Conservation (phyloP, 257 asterid species). For the Nicotiana knightiana region DNA sequence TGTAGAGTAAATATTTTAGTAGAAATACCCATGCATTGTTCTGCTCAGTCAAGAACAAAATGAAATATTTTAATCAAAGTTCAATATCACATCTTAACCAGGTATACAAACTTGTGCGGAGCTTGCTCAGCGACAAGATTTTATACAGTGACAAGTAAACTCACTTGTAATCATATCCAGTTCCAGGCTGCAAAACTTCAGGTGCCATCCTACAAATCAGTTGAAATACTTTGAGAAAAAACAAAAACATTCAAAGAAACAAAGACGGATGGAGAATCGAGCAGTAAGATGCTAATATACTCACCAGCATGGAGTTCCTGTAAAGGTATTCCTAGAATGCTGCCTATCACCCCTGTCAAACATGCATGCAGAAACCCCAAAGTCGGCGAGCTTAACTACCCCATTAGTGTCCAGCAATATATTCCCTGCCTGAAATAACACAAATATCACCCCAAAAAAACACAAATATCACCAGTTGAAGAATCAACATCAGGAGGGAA, state of each 20-base stretch:
- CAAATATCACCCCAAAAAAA: constrained; percentile 12
- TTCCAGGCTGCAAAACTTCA: constrained; percentile 97
- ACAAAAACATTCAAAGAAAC: neutral
- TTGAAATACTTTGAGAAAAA: constrained; percentile 12
- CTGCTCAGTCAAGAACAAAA: neutral
- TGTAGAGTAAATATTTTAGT: neutral
- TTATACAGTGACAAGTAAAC: constrained; percentile 21
- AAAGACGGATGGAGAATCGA: neutral
- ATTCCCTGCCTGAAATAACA: constrained; percentile 81
- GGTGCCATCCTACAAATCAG: constrained; percentile 90
- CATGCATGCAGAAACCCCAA: constrained; percentile 97
- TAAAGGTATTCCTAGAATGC: constrained; percentile 92
- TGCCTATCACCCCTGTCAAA: constrained; percentile 98
- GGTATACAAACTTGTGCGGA: neutral
- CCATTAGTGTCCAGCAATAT: constrained; percentile 81
- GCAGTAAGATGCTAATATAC: constrained; percentile 5
- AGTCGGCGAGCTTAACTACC: constrained; percentile 92
- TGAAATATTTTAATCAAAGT: neutral
- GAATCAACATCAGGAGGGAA: constrained; percentile 5
- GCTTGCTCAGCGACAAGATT: neutral
- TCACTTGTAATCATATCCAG: constrained; percentile 97
- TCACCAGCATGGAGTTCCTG: constrained; percentile 99
- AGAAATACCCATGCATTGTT: neutral
- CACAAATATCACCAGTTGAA: neutral
- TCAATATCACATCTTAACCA: constrained; percentile 1